Evolutionary conservation across 495 filamentous ascomycete genomes (phyloP).

Genomic region (Venustampulla echinocandica): DNA sequence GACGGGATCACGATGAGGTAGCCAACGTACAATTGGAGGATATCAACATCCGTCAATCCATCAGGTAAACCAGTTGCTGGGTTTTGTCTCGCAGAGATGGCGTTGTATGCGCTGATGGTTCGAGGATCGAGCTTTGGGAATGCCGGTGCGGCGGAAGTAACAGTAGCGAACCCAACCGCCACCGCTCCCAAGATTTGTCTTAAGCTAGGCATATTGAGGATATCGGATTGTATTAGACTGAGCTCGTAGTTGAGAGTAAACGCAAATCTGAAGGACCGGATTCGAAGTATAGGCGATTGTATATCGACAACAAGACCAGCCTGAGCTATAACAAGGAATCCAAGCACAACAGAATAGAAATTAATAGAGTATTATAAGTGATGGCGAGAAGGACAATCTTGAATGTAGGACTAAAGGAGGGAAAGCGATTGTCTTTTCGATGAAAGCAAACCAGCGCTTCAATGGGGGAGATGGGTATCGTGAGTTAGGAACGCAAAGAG

Average conservation of each 20-base stretch:
- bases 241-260: too few species aligned
- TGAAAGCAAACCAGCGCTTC: slow-evolving; percentile 53
- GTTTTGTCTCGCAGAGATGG: slow-evolving; percentile 41
- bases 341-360: too few species aligned
- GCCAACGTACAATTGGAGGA: slow-evolving; percentile 57
- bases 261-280: too few species aligned
- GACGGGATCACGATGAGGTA: neutral
- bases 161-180: slow-evolving; percentile 36
- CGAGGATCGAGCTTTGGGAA: slow-evolving; percentile 33
- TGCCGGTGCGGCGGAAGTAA: slow-evolving; percentile 36
- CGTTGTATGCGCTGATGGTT: slow-evolving; percentile 34
- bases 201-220: slow-evolving; percentile 31
- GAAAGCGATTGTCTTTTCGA: slow-evolving; percentile 29
- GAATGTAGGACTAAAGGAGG: slow-evolving; percentile 38
- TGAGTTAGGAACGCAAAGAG: slow-evolving; percentile 5
- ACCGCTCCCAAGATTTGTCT: slow-evolving; percentile 32
- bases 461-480: slow-evolving; percentile 33
- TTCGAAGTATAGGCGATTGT: slow-evolving; percentile 8
- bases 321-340: slow-evolving; percentile 28
- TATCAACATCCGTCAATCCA: slow-evolving; percentile 53
- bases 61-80: slow-evolving; percentile 37
- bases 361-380: slow-evolving; percentile 33
- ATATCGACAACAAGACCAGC: slow-evolving; percentile 35
- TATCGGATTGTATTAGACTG: slow-evolving; percentile 13
- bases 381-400: neutral